Conservation (phyloP, 1,139 yeast genomes). For the Diutina rugosa region DNA sequence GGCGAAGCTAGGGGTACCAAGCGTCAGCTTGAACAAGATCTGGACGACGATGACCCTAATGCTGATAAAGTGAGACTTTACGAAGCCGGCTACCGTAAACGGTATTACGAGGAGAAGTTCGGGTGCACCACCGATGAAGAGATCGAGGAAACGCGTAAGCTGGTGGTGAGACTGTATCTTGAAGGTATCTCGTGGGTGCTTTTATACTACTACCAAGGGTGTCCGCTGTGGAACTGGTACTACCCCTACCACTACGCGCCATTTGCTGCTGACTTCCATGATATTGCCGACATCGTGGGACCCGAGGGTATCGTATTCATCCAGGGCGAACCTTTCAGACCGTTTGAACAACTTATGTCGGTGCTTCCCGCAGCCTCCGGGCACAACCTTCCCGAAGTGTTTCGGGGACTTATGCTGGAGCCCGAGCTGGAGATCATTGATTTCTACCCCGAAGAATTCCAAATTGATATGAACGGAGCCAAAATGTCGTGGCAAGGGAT, state of each 20-base stretch:
- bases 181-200: constrained; percentile 97
- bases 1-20: constrained; percentile 64
- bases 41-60: constrained; percentile 52
- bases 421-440: constrained; percentile 78
- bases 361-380: constrained; percentile 91
- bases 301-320: constrained; percentile 40
- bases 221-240: constrained; percentile 94
- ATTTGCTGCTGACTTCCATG: constrained; percentile 72
- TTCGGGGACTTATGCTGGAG: constrained; percentile 81
- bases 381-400: constrained; percentile 63
- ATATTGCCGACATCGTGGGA: constrained; percentile 22
- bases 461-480: constrained; percentile 85
- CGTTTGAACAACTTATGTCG: constrained; percentile 96
- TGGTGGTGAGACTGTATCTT: constrained; percentile 68
- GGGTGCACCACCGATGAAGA: constrained; percentile 48
- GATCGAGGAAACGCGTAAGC: constrained; percentile 31
- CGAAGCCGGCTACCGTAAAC: constrained; percentile 18
- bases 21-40: constrained; percentile 48
- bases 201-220: constrained; percentile 78
- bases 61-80: constrained; percentile 75
- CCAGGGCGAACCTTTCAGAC: constrained; percentile 69
- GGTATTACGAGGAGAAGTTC: constrained; percentile 67
- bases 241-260: constrained; percentile 86
- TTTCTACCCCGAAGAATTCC: constrained; percentile 84
- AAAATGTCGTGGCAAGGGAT: constrained; percentile 98